phyloP scores from a whole-genome alignment of 768 basidiomycete genomes.

The Collybia nuda region DNA sequence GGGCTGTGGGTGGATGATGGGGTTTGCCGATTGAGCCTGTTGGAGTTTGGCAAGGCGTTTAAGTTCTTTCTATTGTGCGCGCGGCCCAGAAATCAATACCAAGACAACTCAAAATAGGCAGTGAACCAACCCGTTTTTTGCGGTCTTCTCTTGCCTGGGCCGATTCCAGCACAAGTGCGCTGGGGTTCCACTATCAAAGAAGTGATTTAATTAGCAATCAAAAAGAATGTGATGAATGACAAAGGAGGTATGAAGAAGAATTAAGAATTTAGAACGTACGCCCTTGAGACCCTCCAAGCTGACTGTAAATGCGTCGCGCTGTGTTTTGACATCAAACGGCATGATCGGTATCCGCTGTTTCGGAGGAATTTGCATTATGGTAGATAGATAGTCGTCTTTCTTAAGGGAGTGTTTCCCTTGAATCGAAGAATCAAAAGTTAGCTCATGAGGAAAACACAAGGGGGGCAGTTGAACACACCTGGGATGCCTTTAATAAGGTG shows the following conservation, averaged over 20 bases:
- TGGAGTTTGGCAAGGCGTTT: slow-evolving; percentile 66
- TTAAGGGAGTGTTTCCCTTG: slow-evolving; percentile 78
- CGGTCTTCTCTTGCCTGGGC: slow-evolving; percentile 77
- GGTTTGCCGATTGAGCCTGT: slow-evolving; percentile 23
- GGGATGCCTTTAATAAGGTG: slow-evolving; percentile 76
- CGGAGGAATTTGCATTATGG: slow-evolving; percentile 65
- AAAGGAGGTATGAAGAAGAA: slow-evolving; percentile 4
- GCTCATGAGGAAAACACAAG: slow-evolving; percentile 3
- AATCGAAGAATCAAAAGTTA: slow-evolving; percentile 6
- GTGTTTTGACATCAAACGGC: slow-evolving; percentile 65
- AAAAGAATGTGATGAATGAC: background rate
- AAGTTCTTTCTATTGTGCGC: slow-evolving; percentile 64
- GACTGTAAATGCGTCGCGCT: slow-evolving; percentile 71
- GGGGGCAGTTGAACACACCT: slow-evolving; percentile 41
- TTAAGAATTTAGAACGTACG: slow-evolving; percentile 39
- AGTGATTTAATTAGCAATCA: slow-evolving; percentile 4
- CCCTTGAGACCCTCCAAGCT: slow-evolving; percentile 73
- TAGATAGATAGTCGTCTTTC: slow-evolving; percentile 72
- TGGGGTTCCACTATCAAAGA: slow-evolving; percentile 61
- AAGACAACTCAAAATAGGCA: background rate
- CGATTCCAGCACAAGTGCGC: slow-evolving; percentile 60
- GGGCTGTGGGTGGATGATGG: slow-evolving; percentile 27
- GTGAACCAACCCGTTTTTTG: slow-evolving; percentile 65
- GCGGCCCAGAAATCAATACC: background rate
- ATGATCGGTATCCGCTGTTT: slow-evolving; percentile 66